Evolutionary conservation across 352 stramenopile species (phyloP), one percentile per base, ranked within the genome.

Genomic region (Peronospora farinosa): DNA sequence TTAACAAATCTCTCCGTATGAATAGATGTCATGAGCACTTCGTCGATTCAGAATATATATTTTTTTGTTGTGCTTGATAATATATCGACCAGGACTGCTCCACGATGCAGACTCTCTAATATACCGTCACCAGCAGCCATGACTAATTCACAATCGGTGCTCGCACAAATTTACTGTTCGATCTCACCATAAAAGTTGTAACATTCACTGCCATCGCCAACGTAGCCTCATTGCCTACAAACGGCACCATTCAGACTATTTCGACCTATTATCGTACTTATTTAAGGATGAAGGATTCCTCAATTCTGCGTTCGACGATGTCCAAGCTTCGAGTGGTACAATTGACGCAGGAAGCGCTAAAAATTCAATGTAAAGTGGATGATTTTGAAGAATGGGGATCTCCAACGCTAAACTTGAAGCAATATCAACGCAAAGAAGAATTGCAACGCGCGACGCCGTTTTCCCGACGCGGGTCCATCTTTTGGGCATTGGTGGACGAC

Each of bases 401-500:
- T 0, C 70, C 70, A 36, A 30, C 47, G 15, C 51, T 74, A 17
- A 36, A 62, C 37, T 25, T 72, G 32, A 40, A 44, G 40, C 67
- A 76, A 55, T 86, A 84, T 41, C 69, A 77, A 35, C 28, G 45
- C 23, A 79, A 82, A 45, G 74, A 83, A 43, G 45, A 55, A 45
- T 37, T 69, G 19, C 69, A 84, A 62, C 74, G 74, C 15, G 48
- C 51, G 25, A 84, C 72, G 7, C 37, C 60, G 25, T 79, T 84
- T 55, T 78, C 77, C 19, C 41, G 69, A 41, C 54, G 60, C 32
- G 66, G 72, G 1, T 79, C 74, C n/a, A 72, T 83, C 39, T 84
- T 82, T 64, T 88, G 73, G 71, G 77, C 70, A 8, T 63, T 88
- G 2, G 72, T 88, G 11, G 69, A 78, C 39, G 60, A 71, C 31